These are phyloP conservation scores for Lipomyces sp. DNA, from an alignment of 805 yeast genomes.

Conservation along the genomic window DNA sequence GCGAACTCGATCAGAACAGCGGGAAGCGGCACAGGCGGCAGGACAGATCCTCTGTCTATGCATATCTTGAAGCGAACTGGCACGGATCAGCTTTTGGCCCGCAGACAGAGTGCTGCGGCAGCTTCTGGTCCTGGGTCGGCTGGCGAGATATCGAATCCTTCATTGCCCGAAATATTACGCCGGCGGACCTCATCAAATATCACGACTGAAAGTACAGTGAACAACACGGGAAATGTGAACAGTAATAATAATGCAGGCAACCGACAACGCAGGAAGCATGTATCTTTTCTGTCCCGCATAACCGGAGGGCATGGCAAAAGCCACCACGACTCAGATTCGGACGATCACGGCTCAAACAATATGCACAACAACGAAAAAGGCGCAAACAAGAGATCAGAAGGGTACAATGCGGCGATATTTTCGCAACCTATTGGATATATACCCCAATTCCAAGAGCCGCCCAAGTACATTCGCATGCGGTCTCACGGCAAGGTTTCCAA, in stretches of 20 bases:
- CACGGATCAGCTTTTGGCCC: conserved; percentile 13
- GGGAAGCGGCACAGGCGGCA: neutral
- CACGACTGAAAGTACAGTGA: neutral
- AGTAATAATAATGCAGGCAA: neutral
- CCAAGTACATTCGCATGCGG: conserved; percentile 45
- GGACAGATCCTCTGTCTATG: conserved; percentile 30
- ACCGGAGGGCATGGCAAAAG: neutral
- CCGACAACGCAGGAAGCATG: neutral
- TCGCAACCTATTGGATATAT: conserved; percentile 37
- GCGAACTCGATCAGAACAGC: neutral
- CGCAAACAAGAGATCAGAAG: conserved; percentile 38
- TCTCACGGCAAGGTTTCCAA: conserved; percentile 43
- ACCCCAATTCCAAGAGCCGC: conserved; percentile 41
- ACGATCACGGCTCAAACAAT: neutral
- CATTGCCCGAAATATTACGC: conserved; percentile 8
- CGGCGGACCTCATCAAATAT: conserved; percentile 14
- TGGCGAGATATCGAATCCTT: neutral
- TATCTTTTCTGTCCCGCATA: conserved; percentile 3
- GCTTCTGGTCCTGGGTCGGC: neutral
- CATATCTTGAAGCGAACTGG: conserved; percentile 34
- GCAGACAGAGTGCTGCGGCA: conserved; percentile 7
- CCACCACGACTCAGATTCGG: conserved; percentile 12
- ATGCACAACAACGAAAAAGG: neutral
- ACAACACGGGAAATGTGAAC: neutral
- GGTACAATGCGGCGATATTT: conserved; percentile 43